Evolutionary conservation across 2,329 filamentous ascomycete genomes (phyloP), one percentile per base, ranked within the genome.

Genomic region (Trichocomaceae sp.): DNA sequence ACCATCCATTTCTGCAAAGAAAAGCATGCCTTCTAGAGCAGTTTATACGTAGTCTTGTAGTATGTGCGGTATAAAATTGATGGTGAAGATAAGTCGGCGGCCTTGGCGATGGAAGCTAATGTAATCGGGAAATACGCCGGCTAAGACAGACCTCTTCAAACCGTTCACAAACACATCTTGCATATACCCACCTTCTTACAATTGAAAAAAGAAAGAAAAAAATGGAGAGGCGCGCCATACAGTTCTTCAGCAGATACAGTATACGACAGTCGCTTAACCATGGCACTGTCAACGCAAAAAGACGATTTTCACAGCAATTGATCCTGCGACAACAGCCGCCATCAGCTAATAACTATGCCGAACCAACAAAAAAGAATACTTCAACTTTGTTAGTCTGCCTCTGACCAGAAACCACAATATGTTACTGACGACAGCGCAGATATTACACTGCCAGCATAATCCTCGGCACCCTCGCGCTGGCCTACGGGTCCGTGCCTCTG

Each of bases 401-500:
- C 19, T 62, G 22, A 10, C 4, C 13, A 22, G 23, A 3, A 23
- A 8, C 26, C 7, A 9, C 8, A 8, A 8, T 29, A 10, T 42
- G 26, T 50, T 37, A 51, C 64, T 52, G 50, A 54, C 19, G 37
- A 37, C 8, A 45, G n/a, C 17, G n/a, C 58, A 84, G 82, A 71
- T 84, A 83, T 68, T 86, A 85, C 64, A 78, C 81, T 22, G 72
- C 83, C 47, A 84, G 82, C 63, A 69, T 84, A 51, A 82, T 85
- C 48, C 72, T 86, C 37, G 82, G 81, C 58, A 84, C 83, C 6
- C 75, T 84, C 41, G 82, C 83, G 13, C 71, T 86, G 37, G 80
- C 83, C 47, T 86, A 86, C 66, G 82, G 82, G 59, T 84, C 82
- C 13, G 83, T 86, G 23, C 83, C 83, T 42, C 73, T 86, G 58